Evolutionary conservation across 257 asterid genomes (phyloP).

Genomic region (Solanum appendiculatum): DNA sequence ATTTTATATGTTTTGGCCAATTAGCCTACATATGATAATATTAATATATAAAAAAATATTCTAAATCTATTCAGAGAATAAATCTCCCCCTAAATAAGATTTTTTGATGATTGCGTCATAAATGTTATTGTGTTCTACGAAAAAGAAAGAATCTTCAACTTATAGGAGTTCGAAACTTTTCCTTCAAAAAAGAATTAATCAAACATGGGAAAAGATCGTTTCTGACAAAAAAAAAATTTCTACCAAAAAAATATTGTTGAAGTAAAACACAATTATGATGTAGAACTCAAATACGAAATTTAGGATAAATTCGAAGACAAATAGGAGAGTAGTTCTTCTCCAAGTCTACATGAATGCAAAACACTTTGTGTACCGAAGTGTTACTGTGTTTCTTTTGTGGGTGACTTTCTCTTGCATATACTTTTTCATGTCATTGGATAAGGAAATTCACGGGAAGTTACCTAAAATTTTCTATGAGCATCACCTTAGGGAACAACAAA

Average conservation of each 20-base stretch:
- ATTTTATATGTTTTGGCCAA: neutral
- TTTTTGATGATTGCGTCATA: too few species aligned
- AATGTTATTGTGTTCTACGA: neutral
- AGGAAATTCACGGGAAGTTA: neutral
- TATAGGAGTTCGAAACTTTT: too few species aligned
- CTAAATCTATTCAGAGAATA: neutral
- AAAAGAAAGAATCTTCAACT: neutral
- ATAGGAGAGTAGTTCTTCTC: too few species aligned
- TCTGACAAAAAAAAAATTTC: neutral
- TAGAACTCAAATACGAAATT: too few species aligned
- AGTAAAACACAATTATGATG: too few species aligned
- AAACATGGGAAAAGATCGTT: too few species aligned
- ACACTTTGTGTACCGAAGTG: neutral
- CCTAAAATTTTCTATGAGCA: neutral
- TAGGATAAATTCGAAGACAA: too few species aligned
- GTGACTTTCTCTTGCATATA: neutral
- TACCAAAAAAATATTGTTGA: neutral
- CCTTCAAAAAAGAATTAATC: too few species aligned
- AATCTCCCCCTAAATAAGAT: neutral
- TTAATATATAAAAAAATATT: too few species aligned
- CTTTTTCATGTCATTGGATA: neutral
- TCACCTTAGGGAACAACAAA: neutral
- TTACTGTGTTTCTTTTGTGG: neutral
- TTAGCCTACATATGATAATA: too few species aligned
- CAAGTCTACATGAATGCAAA: neutral